Evolutionary conservation across 2,329 filamentous ascomycete genomes (phyloP), one percentile per base, ranked within the genome.

Genomic region (Penicillium aurantiogriseum): DNA sequence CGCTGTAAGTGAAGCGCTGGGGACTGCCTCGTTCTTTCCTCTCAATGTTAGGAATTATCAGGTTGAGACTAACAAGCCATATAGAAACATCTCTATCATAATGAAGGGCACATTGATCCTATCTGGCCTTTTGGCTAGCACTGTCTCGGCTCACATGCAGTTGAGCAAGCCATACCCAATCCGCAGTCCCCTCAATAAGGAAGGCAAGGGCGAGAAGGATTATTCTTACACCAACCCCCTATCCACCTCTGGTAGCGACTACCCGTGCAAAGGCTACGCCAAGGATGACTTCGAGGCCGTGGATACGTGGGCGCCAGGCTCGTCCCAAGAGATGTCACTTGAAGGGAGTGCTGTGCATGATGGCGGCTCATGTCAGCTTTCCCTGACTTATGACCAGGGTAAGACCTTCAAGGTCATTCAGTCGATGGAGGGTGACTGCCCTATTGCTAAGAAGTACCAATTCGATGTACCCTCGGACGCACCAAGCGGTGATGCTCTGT

Each of bases 281-380:
- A 62, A 72, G 3, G 80, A 83, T 17, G 67, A 76, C 1, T 84
- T 85, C 62, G 72, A 77, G 19, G 74, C 84, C 5, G 83, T 85
- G 21, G 84, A 83, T 36, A 84, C 80, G 25, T 92, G 88, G 73
- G 70, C 76, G 4, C 82, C 86, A 6, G 90, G 90, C 35, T 73
- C 80, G 55, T 74, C 77, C 29, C 86, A 90, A 74, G 83, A 83
- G 63, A 80, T 92, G 74, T 83, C 81, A 58, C 77, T 92, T 53
- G 76, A 75, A 57, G 89, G 89, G 36, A 82, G 81, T 50, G 85
- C 85, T 45, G 74, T 74, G 51, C 89, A 91, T 76, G 78, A 80
- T 38, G 89, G 90, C 39, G 90, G 90, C 40, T 90, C 86, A 10
- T 92, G 90, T 76, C 90, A 94, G 76, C 79, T 90, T 46, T 85